These are phyloP conservation scores for Fistulinella prunicolor DNA, from an alignment of 768 basidiomycete species.

Conservation along the genomic window DNA sequence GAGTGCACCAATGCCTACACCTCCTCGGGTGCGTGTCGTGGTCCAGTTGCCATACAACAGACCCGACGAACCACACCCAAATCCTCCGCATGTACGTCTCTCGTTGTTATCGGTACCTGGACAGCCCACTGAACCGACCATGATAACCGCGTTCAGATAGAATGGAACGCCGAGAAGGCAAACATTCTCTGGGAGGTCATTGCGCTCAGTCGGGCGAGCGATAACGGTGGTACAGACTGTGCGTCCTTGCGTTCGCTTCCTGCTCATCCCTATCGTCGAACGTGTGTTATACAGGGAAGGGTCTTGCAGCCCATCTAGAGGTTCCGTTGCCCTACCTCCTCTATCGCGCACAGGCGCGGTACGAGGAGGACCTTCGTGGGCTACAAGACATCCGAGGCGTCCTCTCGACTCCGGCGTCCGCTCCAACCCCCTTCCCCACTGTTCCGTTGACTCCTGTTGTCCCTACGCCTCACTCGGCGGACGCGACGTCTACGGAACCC, in stretches of 20 bases:
- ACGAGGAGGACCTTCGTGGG: constrained; percentile 81
- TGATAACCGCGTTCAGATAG: constrained; percentile 50
- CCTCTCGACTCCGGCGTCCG: constrained; percentile 43
- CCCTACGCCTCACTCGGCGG: constrained; percentile 12
- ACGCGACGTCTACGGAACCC: constrained; percentile 14
- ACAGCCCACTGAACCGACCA: constrained; percentile 7
- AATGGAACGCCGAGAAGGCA: constrained; percentile 84
- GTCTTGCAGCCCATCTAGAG: constrained; percentile 71
- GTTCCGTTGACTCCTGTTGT: constrained; percentile 13
- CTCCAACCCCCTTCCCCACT: constrained; percentile 26
- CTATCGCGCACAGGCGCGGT: constrained; percentile 79
- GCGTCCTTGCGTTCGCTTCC: constrained; percentile 28
- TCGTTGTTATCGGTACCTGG: not conserved
- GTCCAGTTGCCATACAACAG: constrained; percentile 78
- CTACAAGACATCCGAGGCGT: constrained; percentile 68
- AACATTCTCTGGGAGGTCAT: constrained; percentile 87
- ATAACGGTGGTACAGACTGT: constrained; percentile 80
- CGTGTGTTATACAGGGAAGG: constrained; percentile 62
- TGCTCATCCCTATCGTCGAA: not conserved
- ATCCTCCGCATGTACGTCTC: constrained; percentile 66
- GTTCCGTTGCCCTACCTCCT: constrained; percentile 84
- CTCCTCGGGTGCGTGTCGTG: constrained; percentile 60
- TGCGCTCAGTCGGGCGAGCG: constrained; percentile 68
- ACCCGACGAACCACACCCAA: constrained; percentile 61
- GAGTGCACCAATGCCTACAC: constrained; percentile 19